Evolutionary conservation across 2,329 filamentous ascomycete species (phyloP).

Genomic region (Calonectria pauciramosa): DNA sequence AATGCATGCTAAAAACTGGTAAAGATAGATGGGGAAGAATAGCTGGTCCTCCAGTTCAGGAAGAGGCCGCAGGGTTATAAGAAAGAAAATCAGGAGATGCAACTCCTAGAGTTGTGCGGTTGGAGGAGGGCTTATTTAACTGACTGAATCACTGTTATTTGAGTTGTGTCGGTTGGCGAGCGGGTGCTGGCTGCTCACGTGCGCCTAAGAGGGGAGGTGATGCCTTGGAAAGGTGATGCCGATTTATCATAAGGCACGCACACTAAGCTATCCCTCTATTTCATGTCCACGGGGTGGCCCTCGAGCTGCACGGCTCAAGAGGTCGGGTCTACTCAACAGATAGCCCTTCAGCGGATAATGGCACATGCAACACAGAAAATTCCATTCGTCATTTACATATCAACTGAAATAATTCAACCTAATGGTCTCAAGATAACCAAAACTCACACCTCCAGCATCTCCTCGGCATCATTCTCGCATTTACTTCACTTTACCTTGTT

Average conservation of each 20-base stretch:
- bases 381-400: background rate
- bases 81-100: background rate
- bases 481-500: background rate
- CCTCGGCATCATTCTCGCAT: background rate
- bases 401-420: background rate
- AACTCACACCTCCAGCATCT: background rate
- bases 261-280: background rate
- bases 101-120: background rate
- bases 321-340: background rate
- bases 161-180: background rate
- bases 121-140: background rate
- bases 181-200: background rate
- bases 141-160: background rate
- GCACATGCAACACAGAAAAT: background rate
- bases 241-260: background rate
- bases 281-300: background rate
- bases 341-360: background rate
- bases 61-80: too few relatives aligned
- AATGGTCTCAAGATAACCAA: too few relatives aligned
- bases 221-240: background rate
- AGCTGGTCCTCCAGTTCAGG: too few relatives aligned
- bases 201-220: background rate
- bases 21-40: background rate
- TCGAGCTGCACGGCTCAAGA: background rate
- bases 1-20: background rate